phyloP scores from a whole-genome alignment of 257 asterid species.

The Ballota nigra region DNA sequence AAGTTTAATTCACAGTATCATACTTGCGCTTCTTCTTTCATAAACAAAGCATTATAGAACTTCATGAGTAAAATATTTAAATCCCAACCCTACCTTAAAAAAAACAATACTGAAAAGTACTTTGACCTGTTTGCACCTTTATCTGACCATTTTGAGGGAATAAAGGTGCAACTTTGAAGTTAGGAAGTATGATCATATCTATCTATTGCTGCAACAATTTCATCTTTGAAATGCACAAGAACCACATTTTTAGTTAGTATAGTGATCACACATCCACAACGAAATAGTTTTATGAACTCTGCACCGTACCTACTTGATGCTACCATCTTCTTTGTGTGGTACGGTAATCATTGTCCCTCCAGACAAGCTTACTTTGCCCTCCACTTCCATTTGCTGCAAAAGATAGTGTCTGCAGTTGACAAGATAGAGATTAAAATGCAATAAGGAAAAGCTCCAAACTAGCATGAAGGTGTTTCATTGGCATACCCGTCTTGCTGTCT shows the following conservation, averaged over 20 bases:
- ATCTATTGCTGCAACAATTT: conserved; percentile 24
- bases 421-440: conserved; percentile 24
- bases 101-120: background rate
- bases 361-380: conserved; percentile 83
- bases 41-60: conserved; percentile 14
- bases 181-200: conserved; percentile 23
- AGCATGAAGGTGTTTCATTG: conserved; percentile 19
- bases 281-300: conserved; percentile 20
- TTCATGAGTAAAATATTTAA: conserved; percentile 19
- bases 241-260: conserved; percentile 27
- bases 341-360: conserved; percentile 59
- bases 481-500: conserved; percentile 78
- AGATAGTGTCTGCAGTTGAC: conserved; percentile 68
- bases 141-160: conserved; percentile 3
- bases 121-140: conserved; percentile 17
- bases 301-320: conserved; percentile 20
- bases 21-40: conserved; percentile 16
- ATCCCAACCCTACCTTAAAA: conserved; percentile 6
- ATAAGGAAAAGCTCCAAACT: conserved; percentile 9
- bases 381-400: conserved; percentile 73
- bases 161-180: conserved; percentile 12
- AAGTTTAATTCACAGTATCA: conserved; percentile 13
- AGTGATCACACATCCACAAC: conserved; percentile 4
- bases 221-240: conserved; percentile 32
- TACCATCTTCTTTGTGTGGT: conserved; percentile 43